phyloP scores from a whole-genome alignment of 2,329 filamentous ascomycete genomes.

The Cadophora gregata region DNA sequence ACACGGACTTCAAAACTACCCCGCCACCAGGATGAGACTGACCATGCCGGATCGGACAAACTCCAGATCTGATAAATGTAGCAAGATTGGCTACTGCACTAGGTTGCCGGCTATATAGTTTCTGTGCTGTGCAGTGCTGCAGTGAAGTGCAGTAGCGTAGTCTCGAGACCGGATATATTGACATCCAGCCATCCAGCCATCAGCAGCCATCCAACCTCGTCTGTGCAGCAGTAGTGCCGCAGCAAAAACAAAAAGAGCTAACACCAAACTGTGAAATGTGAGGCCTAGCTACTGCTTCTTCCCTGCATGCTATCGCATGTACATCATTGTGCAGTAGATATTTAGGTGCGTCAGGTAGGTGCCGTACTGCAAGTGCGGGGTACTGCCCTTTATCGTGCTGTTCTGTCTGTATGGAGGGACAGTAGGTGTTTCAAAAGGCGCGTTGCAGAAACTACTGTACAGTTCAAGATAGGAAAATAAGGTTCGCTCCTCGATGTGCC shows the following conservation, averaged over 20 bases:
- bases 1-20: not conserved
- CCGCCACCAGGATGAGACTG: not conserved
- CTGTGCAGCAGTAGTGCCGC: not conserved
- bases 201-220: not conserved
- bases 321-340: slow-evolving; percentile 7
- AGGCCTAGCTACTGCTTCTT: not conserved
- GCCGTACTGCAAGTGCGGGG: not conserved
- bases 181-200: not conserved
- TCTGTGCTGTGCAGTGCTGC: not conserved
- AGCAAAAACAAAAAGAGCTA: not conserved
- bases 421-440: slow-evolving; percentile 2
- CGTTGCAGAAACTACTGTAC: not conserved
- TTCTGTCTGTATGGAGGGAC: not conserved
- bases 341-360: not conserved
- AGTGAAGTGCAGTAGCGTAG: not conserved
- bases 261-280: not conserved
- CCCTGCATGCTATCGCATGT: not conserved
- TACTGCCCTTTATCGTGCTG: not conserved
- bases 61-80: not conserved
- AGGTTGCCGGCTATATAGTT: not conserved
- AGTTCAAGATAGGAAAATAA: not conserved
- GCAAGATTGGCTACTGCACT: not conserved
- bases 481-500: not conserved
- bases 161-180: slow-evolving; percentile 4
- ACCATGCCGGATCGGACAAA: not conserved